phyloP scores from a whole-genome alignment of 176 grass and related monocot species.

The Oryza glaberrima region DNA sequence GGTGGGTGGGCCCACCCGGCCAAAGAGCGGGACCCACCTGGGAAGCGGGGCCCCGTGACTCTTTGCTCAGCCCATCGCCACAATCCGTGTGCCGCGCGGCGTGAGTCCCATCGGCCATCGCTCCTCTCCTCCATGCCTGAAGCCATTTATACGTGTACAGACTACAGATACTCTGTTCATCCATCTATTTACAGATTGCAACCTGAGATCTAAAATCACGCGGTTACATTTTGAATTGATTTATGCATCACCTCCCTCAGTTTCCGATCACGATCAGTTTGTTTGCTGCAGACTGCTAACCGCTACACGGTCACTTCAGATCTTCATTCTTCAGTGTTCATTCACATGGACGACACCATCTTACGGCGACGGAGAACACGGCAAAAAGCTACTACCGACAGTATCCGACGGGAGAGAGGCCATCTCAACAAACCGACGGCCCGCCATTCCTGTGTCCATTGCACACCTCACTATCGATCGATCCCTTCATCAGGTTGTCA shows the following conservation, averaged over 20 bases:
- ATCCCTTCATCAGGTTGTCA: neutral
- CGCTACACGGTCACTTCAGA: neutral
- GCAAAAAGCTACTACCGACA: slow-evolving; percentile 23
- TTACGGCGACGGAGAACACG: neutral
- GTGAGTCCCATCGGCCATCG: no score
- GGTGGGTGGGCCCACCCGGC: slow-evolving; percentile 20
- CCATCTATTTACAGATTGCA: neutral
- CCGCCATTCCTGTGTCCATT: neutral
- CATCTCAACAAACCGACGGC: slow-evolving; percentile 3
- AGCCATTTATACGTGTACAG: neutral
- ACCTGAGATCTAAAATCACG: neutral
- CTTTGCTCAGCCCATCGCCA: neutral
- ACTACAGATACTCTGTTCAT: no score
- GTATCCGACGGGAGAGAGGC: neutral
- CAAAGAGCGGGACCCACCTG: neutral
- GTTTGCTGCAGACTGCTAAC: neutral
- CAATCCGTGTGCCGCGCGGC: no score
- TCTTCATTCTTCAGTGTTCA: neutral
- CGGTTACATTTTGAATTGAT: neutral
- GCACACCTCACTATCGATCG: neutral
- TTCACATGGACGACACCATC: neutral
- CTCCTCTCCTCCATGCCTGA: neutral
- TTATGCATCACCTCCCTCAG: no score
- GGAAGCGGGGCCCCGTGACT: neutral
- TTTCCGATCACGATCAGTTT: neutral